Percentiles rank a stretch among this genome's conserved stretches.
phyloP scores from a whole-genome alignment of 176 grass and related monocot species.

The Saccharum spontaneum region DNA sequence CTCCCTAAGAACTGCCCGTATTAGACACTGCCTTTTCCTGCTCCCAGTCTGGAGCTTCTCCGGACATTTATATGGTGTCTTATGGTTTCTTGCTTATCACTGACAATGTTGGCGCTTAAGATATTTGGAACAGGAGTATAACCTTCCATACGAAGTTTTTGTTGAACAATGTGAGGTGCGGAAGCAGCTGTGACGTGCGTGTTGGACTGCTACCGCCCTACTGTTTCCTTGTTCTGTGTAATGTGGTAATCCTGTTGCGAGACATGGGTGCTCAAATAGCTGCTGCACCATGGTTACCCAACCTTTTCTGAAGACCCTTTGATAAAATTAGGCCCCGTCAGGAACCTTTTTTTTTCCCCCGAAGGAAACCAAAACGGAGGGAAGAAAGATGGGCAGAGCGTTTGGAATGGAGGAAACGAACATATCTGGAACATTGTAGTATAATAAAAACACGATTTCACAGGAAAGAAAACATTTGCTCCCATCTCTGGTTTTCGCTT shows the following conservation, averaged over 20 bases:
- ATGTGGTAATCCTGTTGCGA: not conserved
- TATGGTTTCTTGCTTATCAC: slow-evolving; percentile 1
- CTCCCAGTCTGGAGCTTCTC: not conserved
- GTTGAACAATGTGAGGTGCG: not conserved
- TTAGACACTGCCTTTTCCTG: slow-evolving; percentile 23
- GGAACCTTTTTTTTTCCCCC: too few relatives aligned
- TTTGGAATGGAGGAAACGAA: too few relatives aligned
- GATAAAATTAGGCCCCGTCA: too few relatives aligned
- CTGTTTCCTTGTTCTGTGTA: not conserved
- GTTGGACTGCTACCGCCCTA: not conserved
- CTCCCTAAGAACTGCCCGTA: slow-evolving; percentile 92
- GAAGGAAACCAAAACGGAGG: too few relatives aligned
- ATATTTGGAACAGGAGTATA: not conserved
- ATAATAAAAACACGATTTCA: too few relatives aligned
- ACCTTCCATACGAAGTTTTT: not conserved
- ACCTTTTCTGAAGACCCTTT: too few relatives aligned
- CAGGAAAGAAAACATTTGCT: too few relatives aligned
- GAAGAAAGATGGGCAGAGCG: too few relatives aligned
- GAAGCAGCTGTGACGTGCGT: too few relatives aligned
- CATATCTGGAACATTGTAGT: too few relatives aligned
- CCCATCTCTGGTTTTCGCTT: too few relatives aligned
- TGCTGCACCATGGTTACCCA: not conserved
- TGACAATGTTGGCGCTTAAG: not conserved
- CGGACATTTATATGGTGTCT: not conserved
- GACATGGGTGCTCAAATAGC: not conserved